A percentile compares a stretch with the other conserved stretches of the same genome.
These are phyloP conservation scores for Rhytidiadelphus loreus DNA, from an alignment of 225 moss, liverwort and hornwort genomes.

Conservation along the genomic window DNA sequence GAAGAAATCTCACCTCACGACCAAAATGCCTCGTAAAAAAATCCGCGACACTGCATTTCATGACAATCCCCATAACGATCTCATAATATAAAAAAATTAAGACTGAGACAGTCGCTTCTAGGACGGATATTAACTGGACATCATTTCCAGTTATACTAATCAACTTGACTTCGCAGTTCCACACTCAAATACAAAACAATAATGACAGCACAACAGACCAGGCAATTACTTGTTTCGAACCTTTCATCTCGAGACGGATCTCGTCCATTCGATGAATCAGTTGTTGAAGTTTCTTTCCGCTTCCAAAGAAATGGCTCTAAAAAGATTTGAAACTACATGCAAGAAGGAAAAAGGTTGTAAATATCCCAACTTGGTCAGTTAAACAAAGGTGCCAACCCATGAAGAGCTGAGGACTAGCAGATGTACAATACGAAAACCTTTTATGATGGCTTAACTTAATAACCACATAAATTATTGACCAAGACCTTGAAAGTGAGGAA, in stretches of 20 bases:
- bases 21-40: constrained; percentile 77
- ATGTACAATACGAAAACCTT: not conserved
- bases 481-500: not conserved
- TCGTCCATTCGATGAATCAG: constrained; percentile 1
- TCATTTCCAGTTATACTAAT: not conserved
- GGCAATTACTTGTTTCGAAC: constrained; percentile 9
- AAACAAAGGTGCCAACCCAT: not conserved
- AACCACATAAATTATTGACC: not conserved
- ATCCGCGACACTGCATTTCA: constrained; percentile 62
- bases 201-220: not conserved
- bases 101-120: not conserved
- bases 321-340: constrained; percentile 48
- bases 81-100: not conserved
- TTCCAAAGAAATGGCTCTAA: constrained; percentile 83
- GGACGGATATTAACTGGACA: not conserved
- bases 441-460: not conserved
- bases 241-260: constrained; percentile 36
- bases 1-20: constrained; percentile 53
- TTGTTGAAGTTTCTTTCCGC: constrained; percentile 31
- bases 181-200: not conserved
- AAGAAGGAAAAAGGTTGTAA: not conserved
- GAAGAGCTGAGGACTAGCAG: not conserved
- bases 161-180: not conserved
- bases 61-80: not conserved
- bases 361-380: not conserved